phyloP scores from a whole-genome alignment of 495 filamentous ascomycete genomes.

The Eremomyces bilateralis region DNA sequence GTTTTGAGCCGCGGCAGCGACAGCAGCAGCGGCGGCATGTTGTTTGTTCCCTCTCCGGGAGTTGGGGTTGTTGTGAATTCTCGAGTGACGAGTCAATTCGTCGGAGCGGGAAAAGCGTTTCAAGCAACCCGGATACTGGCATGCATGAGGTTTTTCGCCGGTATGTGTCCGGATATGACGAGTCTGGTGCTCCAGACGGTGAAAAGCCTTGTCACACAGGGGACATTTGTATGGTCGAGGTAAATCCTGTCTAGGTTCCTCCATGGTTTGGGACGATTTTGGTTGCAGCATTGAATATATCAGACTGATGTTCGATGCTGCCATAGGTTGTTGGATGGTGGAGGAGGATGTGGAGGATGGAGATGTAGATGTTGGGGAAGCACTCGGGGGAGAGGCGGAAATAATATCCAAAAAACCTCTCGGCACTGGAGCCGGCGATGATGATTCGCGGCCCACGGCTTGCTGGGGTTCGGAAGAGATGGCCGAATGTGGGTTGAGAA shows the following conservation, averaged over 20 bases:
- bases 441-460: too few relatives aligned
- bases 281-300: too few relatives aligned
- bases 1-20: constrained; percentile 19
- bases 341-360: too few relatives aligned
- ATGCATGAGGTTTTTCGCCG: constrained; percentile 93
- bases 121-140: constrained; percentile 82
- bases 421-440: too few relatives aligned
- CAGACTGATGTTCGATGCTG: too few relatives aligned
- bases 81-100: constrained; percentile 86
- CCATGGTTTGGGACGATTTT: too few relatives aligned
- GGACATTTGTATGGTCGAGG: constrained; percentile 97
- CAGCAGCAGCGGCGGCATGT: constrained; percentile 19
- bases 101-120: constrained; percentile 96
- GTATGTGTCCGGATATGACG: constrained; percentile 95
- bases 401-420: too few relatives aligned
- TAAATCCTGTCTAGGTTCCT: constrained; percentile 43
- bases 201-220: constrained; percentile 95
- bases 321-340: too few relatives aligned
- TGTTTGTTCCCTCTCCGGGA: constrained; percentile 84
- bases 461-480: too few relatives aligned
- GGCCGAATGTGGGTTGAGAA: too few relatives aligned
- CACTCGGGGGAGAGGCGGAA: too few relatives aligned
- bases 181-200: constrained; percentile 94
- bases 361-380: too few relatives aligned
- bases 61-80: constrained; percentile 98